Evolutionary conservation across 352 stramenopile species (phyloP), one percentile per base, ranked within the genome.

Genomic region (Globisporangium cylindrosporum): DNA sequence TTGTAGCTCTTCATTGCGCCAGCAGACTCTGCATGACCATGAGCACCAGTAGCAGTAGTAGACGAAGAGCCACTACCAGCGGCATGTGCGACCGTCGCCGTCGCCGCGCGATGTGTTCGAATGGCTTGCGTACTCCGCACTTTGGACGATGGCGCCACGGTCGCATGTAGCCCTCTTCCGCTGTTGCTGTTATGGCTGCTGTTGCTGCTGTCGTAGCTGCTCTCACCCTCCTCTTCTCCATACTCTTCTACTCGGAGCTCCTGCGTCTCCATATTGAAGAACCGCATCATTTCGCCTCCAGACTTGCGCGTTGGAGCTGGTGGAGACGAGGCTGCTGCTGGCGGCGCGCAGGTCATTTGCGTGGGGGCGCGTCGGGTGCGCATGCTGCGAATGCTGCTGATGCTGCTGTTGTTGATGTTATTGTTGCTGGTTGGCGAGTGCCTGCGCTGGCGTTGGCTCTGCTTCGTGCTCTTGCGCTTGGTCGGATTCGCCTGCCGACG

Each of bases 1-100:
- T 49, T 63, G 25, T 53, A 64, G 38, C 36, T 64, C 59, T 64
- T 64, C 27, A 18, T 12, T 10, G 38, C 14, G 29, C 43, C 36
- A 18, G 0, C 36, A 46, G 36, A 34, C 22, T 41, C 55, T 7
- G 4, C 36, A 46, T 46, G 14, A 10, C 8, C 36, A 46, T 18
- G 1, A 46, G 1, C 10, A 15, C 10, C 3, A 46, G 36, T 18
- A 46, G 1, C 15, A 46, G 12, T 18, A 46, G 38, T 46, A 20
- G 38, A 20, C 14, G 38, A 46, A 41, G 36, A 41, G 36, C 36
- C 36, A 20, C 38, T 20, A 7, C 38, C 7, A 18, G 25, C 55
- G 15, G 18, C 55, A 61, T 61, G 55, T 0, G 25, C 55, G 22
- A 56, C n/a, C 49, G 49, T 56, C 7, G 49, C 14, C n/a, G 49